Conservation (phyloP, 2,329 filamentous ascomycete species). For the Dactylellina leptospora region DNA sequence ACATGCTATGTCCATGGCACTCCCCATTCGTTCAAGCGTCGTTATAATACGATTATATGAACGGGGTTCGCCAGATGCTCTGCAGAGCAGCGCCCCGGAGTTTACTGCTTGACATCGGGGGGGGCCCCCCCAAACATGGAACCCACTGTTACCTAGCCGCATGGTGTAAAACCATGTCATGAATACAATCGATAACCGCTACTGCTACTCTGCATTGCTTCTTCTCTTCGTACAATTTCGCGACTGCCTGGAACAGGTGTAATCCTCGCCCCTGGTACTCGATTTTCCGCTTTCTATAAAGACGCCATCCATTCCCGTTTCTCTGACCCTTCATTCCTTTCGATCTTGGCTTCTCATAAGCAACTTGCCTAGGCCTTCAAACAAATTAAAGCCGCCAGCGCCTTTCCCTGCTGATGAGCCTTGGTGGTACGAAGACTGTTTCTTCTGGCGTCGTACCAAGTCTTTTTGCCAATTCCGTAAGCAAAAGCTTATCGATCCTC, state of each 20-base stretch:
- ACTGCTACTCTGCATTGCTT: not conserved
- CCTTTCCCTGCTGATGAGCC: not conserved
- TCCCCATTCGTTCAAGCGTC: no score
- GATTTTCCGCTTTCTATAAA: slow-evolving; percentile 10
- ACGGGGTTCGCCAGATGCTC: no score
- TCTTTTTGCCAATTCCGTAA: slow-evolving; percentile 37
- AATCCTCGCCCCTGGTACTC: slow-evolving; percentile 6
- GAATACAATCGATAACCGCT: slow-evolving; percentile 17
- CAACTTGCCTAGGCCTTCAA: slow-evolving; percentile 6
- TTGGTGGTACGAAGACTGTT: slow-evolving; percentile 11
- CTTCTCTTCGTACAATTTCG: slow-evolving; percentile 1
- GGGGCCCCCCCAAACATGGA: not conserved
- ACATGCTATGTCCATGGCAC: not conserved
- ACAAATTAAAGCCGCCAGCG: slow-evolving; percentile 7
- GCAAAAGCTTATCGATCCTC: slow-evolving; percentile 41
- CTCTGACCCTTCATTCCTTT: not conserved
- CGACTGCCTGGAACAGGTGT: slow-evolving; percentile 33
- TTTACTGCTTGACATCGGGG: no score
- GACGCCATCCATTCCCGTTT: slow-evolving; percentile 7
- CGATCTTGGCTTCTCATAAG: slow-evolving; percentile 14
- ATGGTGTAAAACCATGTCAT: slow-evolving; percentile 13
- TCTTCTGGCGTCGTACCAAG: slow-evolving; percentile 15
- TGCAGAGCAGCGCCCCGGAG: no score
- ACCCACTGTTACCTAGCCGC: slow-evolving; percentile 24
- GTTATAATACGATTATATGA: no score